phyloP scores from a whole-genome alignment of 768 basidiomycete species.

The Lactarius pseudohatsudake region DNA sequence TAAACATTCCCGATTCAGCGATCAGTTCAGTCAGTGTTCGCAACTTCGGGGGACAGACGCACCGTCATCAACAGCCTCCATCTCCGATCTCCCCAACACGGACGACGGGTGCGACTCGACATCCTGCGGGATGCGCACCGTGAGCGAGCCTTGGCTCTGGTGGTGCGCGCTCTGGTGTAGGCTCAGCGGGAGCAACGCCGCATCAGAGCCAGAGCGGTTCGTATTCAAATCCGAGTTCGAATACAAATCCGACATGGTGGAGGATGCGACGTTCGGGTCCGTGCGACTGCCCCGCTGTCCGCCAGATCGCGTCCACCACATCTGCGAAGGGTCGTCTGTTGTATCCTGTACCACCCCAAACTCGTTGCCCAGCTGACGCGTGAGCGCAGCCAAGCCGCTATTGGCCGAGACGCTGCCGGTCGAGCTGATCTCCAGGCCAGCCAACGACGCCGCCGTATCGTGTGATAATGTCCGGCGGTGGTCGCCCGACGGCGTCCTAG shows the following conservation, averaged over 20 bases:
- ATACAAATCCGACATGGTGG: slow-evolving; percentile 22
- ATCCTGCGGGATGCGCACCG: slow-evolving; percentile 38
- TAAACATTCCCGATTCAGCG: background rate
- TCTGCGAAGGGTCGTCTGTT: slow-evolving; percentile 12
- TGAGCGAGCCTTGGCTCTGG: slow-evolving; percentile 30
- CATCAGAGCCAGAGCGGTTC: background rate
- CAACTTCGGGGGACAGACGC: slow-evolving; percentile 27
- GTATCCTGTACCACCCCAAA: slow-evolving; percentile 34
- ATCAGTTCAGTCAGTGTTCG: slow-evolving; percentile 6
- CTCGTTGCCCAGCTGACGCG: slow-evolving; percentile 43
- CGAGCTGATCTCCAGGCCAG: slow-evolving; percentile 33
- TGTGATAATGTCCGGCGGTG: slow-evolving; percentile 23
- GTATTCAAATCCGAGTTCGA: slow-evolving; percentile 11
- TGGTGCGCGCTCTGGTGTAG: slow-evolving; percentile 30
- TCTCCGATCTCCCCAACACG: slow-evolving; percentile 33
- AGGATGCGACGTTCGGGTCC: slow-evolving; percentile 30
- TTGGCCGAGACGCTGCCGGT: background rate
- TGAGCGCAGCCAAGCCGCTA: slow-evolving; percentile 39
- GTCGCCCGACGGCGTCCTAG: slow-evolving; percentile 27
- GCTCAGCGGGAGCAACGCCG: slow-evolving; percentile 35
- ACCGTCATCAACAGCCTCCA: slow-evolving; percentile 41
- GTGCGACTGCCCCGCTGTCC: slow-evolving; percentile 27
- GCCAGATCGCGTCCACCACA: slow-evolving; percentile 32
- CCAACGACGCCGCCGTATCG: slow-evolving; percentile 28
- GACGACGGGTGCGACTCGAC: slow-evolving; percentile 39